Percentiles rank a stretch among this genome's conserved stretches.
Evolutionary conservation across 768 basidiomycete species (phyloP).

Genomic region (Austroboletus festivus): DNA sequence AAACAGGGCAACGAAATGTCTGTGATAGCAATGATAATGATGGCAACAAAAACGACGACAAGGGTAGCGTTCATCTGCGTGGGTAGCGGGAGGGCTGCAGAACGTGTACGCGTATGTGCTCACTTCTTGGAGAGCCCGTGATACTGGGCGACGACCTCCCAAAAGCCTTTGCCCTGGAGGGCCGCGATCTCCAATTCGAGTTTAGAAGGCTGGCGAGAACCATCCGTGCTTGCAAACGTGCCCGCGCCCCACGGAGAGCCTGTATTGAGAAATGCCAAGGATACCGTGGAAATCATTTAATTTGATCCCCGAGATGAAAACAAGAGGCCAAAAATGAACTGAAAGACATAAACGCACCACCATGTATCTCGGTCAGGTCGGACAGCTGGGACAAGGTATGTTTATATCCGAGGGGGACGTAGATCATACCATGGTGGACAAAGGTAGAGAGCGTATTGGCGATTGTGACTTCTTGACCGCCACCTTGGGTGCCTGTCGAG

Average conservation of each 20-base stretch:
- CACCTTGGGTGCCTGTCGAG: constrained; percentile 44
- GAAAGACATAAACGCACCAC: constrained; percentile 35
- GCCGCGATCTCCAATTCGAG: constrained; percentile 57
- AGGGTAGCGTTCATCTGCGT: too few species aligned
- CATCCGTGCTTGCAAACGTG: constrained; percentile 53
- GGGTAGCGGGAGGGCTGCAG: too few species aligned
- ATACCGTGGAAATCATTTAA: too few species aligned
- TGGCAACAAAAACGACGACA: too few species aligned
- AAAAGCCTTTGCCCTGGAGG: constrained; percentile 58
- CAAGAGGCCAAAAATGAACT: background rate
- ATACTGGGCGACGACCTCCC: constrained; percentile 42
- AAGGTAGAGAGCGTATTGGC: constrained; percentile 42
- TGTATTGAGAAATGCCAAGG: too few species aligned
- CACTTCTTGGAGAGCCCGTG: constrained; percentile 15
- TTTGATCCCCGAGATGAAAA: too few species aligned
- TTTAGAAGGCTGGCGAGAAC: constrained; percentile 55
- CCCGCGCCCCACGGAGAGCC: constrained; percentile 85
- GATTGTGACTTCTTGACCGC: constrained; percentile 45
- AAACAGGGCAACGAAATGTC: too few species aligned
- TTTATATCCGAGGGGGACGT: constrained; percentile 52
- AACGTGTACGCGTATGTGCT: too few species aligned
- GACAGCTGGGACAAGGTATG: constrained; percentile 38
- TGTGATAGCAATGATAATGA: too few species aligned
- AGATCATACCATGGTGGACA: constrained; percentile 54
- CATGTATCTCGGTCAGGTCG: constrained; percentile 43